phyloP scores from a whole-genome alignment of 169 alveolate species.

The Blepharisma undulans region DNA sequence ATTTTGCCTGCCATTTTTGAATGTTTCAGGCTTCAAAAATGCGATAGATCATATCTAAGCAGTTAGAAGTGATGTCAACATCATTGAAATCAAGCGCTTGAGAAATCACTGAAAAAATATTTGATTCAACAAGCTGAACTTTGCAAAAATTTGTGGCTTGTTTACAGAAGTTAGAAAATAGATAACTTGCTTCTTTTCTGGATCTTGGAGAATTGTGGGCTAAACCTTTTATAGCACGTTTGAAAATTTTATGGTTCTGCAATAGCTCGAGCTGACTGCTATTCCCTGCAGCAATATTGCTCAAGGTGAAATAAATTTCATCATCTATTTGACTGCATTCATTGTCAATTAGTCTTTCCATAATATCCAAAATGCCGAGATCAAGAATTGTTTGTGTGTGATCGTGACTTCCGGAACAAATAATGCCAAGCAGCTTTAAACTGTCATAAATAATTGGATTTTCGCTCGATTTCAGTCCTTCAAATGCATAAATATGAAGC shows the following conservation, averaged over 20 bases:
- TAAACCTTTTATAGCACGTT: not conserved
- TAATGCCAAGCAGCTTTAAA: not conserved
- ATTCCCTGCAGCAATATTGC: not conserved
- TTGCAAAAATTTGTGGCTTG: not conserved
- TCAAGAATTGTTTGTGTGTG: not conserved
- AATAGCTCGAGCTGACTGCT: not conserved
- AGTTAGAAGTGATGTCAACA: not conserved
- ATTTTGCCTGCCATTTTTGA: no score
- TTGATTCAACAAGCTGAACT: not conserved
- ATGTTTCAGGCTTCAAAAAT: not conserved
- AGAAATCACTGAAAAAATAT: not conserved
- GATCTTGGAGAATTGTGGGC: not conserved
- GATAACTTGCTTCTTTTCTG: not conserved
- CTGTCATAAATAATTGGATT: not conserved
- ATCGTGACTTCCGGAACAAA: not conserved
- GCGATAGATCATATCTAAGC: not conserved
- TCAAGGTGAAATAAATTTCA: not conserved
- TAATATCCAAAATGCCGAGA: not conserved
- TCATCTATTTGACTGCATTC: not conserved
- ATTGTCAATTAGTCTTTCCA: not conserved
- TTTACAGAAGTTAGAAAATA: not conserved
- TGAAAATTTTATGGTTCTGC: not conserved
- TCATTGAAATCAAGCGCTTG: not conserved
- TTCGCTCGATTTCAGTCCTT: not conserved
- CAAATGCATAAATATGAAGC: not conserved